Evolutionary conservation across 2,329 filamentous ascomycete genomes (phyloP), one percentile per base, ranked within the genome.

Genomic region (Fusarium sp.): DNA sequence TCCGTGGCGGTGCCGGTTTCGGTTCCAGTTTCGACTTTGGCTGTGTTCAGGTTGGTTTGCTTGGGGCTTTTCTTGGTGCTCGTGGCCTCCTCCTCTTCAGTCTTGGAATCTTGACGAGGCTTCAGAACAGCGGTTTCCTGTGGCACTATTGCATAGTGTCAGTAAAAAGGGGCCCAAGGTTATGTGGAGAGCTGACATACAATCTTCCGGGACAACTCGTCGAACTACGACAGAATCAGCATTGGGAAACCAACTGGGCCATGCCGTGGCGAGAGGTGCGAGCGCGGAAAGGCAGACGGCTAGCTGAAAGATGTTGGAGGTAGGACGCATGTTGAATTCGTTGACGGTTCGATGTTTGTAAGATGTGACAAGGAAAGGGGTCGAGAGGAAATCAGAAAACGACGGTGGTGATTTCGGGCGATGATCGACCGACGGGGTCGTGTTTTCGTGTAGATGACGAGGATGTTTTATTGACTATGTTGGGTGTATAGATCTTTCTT

Each of bases 161-260:
- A 71, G 68, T 52, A 45, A 64, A 43, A 60, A 25, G 12, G 44
- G 40, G 34, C 11, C 30, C 43, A 18, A 16, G 22, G 15, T 11
- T n/a, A 32, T 30, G 16, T 5, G 24, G 10, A 32, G 45, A 45
- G n/a, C 25, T 22, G 34, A 20, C 69, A 20, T 70, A 72, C 69
- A 44, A 24, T 61, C 50, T 63, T 66, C 42, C 10, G 59, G 27
- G 12, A 49, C 52, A 51, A 72, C 62, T 29, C 60, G 52, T 54
- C 40, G 34, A 14, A 66, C 87, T 43, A 90, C 79, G 38, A 91
- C 76, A 16, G 84, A 76, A 68, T 89, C 84, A 38, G 84, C 50
- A 15, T 86, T 83, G 20, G 87, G 87, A 40, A 89, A 79, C 84
- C 85, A 89, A 67, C 77, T 79, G 22, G 87, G 85, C 88, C 87